Conservation (phyloP, 306 rosid species). For the Trifolium fragiferum region DNA sequence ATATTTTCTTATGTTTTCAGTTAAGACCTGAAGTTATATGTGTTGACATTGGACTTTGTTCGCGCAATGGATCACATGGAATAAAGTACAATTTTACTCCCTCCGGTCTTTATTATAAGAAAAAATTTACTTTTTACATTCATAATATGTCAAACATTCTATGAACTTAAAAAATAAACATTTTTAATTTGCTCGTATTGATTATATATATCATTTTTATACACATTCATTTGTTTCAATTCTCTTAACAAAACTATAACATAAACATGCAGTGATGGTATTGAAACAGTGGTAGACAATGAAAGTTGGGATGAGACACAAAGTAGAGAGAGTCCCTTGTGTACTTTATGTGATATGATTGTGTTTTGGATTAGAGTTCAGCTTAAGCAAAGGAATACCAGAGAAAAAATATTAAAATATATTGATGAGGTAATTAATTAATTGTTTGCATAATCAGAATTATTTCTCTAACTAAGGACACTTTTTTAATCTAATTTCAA, state of each 20-base stretch:
- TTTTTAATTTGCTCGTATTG: slow-evolving; percentile 22
- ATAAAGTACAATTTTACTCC: slow-evolving; percentile 38
- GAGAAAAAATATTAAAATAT: slow-evolving; percentile 56
- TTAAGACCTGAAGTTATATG: slow-evolving; percentile 59
- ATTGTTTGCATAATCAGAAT: not conserved
- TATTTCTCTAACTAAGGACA: not conserved
- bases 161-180: not conserved
- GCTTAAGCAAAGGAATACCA: slow-evolving; percentile 62
- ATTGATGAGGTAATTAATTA: slow-evolving; percentile 57
- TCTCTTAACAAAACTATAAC: slow-evolving; percentile 23
- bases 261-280: slow-evolving; percentile 34
- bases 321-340: slow-evolving; percentile 46
- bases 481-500: not conserved
- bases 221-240: not conserved
- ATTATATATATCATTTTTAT: not conserved
- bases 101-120: no score
- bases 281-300: slow-evolving; percentile 42
- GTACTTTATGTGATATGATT: slow-evolving; percentile 41
- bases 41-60: slow-evolving; percentile 64
- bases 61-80: slow-evolving; percentile 39
- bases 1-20: slow-evolving; percentile 48
- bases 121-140: no score
- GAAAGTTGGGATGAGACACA: slow-evolving; percentile 42
- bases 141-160: not conserved
- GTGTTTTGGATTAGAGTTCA: slow-evolving; percentile 62